Percentiles rank a stretch among this genome's conserved stretches.
phyloP scores from a whole-genome alignment of 495 filamentous ascomycete species.

The Xeromyces bisporus region DNA sequence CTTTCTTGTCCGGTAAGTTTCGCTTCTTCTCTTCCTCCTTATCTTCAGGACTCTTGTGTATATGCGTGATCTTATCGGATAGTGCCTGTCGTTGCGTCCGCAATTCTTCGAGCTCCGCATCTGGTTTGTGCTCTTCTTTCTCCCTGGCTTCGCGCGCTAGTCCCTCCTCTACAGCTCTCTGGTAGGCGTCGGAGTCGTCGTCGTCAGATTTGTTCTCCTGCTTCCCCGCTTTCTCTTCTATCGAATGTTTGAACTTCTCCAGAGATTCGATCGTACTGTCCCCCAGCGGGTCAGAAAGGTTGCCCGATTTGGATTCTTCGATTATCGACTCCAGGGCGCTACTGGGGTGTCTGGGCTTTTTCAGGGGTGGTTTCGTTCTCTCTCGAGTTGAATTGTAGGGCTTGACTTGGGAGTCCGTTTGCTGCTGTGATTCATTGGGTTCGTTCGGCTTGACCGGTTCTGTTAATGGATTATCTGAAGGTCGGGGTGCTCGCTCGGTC shows the following conservation, averaged over 20 bases:
- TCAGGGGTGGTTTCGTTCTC: conserved; percentile 9
- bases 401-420: neutral
- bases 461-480: conserved; percentile 16
- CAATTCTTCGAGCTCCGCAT: conserved; percentile 40
- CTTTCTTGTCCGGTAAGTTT: conserved; percentile 19
- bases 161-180: conserved; percentile 18
- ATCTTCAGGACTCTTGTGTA: conserved; percentile 46
- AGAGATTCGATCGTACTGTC: conserved; percentile 48
- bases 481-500: conserved; percentile 19
- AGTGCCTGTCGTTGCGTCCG: conserved; percentile 41
- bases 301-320: conserved; percentile 31
- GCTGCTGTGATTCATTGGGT: neutral
- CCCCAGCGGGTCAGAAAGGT: conserved; percentile 23
- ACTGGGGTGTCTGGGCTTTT: conserved; percentile 29
- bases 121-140: conserved; percentile 11
- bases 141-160: conserved; percentile 19
- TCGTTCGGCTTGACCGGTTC: conserved; percentile 8
- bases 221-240: conserved; percentile 18
- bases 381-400: neutral
- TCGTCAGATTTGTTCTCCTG: conserved; percentile 23
- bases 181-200: conserved; percentile 18
- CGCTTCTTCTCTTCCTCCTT: conserved; percentile 52
- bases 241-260: conserved; percentile 30
- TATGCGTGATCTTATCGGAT: conserved; percentile 43
- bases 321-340: conserved; percentile 37